A percentile compares a stretch with the other conserved stretches of the same genome.
These are phyloP conservation scores for Mycena galopus DNA, from an alignment of 768 basidiomycete species.

Conservation along the genomic window DNA sequence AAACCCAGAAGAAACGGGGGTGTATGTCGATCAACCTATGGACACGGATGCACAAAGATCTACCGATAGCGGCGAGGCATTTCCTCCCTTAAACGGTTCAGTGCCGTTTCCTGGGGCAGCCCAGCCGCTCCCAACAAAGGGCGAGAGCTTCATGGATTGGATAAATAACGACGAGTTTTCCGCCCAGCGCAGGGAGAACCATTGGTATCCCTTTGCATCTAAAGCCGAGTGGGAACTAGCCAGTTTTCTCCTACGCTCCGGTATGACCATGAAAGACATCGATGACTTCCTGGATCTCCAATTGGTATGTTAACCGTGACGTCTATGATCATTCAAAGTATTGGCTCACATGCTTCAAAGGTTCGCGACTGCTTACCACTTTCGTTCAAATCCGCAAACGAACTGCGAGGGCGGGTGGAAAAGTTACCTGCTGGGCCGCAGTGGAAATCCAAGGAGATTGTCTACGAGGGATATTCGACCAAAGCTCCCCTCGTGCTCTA, in stretches of 20 bases:
- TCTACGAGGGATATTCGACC: conserved; percentile 15
- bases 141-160: neutral
- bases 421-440: conserved; percentile 35
- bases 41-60: neutral
- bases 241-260: conserved; percentile 43
- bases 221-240: conserved; percentile 50
- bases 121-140: neutral
- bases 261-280: conserved; percentile 46
- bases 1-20: neutral
- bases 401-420: conserved; percentile 35
- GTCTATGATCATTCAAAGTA: neutral
- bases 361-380: conserved; percentile 1
- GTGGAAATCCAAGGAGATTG: conserved; percentile 36
- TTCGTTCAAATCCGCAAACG: conserved; percentile 34
- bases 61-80: neutral
- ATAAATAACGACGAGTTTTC: neutral
- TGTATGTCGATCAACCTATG: neutral
- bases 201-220: conserved; percentile 49
- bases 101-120: neutral
- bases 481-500: conserved; percentile 37
- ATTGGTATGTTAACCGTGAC: conserved; percentile 36
- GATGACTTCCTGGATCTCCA: conserved; percentile 44
- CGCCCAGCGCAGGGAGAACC: conserved; percentile 25
- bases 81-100: no score
- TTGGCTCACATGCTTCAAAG: neutral